phyloP scores from a whole-genome alignment of 257 asterid species.

The Fraxinus pennsylvanica region DNA sequence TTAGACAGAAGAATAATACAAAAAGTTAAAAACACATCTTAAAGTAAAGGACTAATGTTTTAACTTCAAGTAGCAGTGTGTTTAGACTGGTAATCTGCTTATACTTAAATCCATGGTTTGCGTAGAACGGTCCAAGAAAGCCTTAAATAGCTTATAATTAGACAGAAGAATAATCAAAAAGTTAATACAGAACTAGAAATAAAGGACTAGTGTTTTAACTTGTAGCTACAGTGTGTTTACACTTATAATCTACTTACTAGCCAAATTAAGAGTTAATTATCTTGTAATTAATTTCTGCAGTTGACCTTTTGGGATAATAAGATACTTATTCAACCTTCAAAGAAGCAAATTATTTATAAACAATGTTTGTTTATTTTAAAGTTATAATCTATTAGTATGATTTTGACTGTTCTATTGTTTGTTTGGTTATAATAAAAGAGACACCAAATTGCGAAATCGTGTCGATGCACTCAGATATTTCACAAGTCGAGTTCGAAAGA shows the following conservation, averaged over 20 bases:
- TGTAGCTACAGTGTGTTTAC: slow-evolving; percentile 6
- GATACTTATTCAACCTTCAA: background rate
- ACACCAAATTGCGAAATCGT: background rate
- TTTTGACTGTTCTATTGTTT: slow-evolving; percentile 10
- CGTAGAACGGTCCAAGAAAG: background rate
- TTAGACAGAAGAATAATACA: background rate
- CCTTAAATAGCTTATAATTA: slow-evolving; percentile 10
- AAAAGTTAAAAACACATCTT: background rate
- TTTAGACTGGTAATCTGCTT: background rate
- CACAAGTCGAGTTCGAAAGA: background rate
- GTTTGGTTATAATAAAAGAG: background rate
- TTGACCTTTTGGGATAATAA: background rate
- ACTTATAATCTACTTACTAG: background rate
- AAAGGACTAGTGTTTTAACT: slow-evolving; percentile 24
- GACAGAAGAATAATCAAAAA: slow-evolving; percentile 19
- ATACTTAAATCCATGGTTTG: background rate
- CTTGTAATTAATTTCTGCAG: background rate
- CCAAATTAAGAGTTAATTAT: slow-evolving; percentile 21
- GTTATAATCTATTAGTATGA: background rate
- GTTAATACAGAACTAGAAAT: background rate
- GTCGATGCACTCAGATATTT: background rate
- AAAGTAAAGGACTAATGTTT: background rate
- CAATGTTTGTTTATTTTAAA: background rate
- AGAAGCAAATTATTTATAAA: no score
- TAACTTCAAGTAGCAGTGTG: background rate